Percentiles rank a stretch among this genome's conserved stretches.
Conservation (phyloP, 257 asterid species). For the Ehretia macrophylla region DNA sequence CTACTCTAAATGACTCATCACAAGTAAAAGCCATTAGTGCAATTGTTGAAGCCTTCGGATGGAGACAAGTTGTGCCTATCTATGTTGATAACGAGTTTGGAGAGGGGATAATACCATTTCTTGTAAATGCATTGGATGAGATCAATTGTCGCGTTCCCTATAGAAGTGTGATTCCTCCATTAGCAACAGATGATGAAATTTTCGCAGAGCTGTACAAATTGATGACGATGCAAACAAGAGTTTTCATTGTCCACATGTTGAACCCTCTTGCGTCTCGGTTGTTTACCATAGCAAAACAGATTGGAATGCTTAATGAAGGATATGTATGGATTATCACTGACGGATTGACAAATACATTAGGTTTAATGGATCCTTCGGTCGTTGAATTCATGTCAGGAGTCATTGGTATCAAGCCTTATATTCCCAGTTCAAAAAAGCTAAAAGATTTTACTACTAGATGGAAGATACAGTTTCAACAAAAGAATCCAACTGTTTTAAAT, state of each 20-base stretch:
- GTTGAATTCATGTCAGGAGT: slow-evolving; percentile 52
- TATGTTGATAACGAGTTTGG: slow-evolving; percentile 49
- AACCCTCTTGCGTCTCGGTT: slow-evolving; percentile 28
- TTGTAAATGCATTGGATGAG: slow-evolving; percentile 35
- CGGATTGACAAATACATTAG: slow-evolving; percentile 30
- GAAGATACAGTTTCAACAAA: slow-evolving; percentile 16
- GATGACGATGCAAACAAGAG: slow-evolving; percentile 52
- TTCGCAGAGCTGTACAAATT: slow-evolving; percentile 35
- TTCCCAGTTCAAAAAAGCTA: slow-evolving; percentile 23
- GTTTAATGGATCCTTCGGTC: slow-evolving; percentile 16
- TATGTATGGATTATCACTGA: slow-evolving; percentile 51
- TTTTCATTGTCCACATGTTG: slow-evolving; percentile 42
- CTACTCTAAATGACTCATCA: slow-evolving; percentile 39
- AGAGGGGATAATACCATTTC: slow-evolving; percentile 42
- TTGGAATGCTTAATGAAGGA: slow-evolving; percentile 45
- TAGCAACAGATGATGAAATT: slow-evolving; percentile 38
- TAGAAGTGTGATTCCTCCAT: slow-evolving; percentile 33
- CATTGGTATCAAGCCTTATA: slow-evolving; percentile 41
- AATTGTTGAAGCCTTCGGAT: slow-evolving; percentile 36
- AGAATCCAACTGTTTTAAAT: slow-evolving; percentile 8
- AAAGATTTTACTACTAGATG: slow-evolving; percentile 29
- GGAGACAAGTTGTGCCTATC: slow-evolving; percentile 48
- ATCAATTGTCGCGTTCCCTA: slow-evolving; percentile 33
- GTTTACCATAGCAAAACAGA: slow-evolving; percentile 24
- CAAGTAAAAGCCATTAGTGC: slow-evolving; percentile 43